These are phyloP conservation scores for Syzygium aromaticum DNA, from an alignment of 345 rosid genomes.

Conservation along the genomic window DNA sequence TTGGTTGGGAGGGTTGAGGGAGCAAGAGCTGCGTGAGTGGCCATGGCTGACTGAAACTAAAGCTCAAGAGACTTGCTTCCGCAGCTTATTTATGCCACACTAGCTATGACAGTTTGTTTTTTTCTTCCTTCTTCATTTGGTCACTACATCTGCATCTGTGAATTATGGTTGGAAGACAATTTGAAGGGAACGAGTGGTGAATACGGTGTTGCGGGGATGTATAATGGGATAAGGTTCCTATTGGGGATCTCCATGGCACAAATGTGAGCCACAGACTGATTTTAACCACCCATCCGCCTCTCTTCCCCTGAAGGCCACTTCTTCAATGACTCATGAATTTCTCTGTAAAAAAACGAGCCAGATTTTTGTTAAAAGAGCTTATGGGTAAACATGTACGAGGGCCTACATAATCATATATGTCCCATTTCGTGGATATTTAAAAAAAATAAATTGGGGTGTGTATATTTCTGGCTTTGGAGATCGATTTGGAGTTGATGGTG, in stretches of 20 bases:
- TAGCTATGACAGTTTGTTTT: background rate
- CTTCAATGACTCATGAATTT: background rate
- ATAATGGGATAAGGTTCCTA: constrained; percentile 42
- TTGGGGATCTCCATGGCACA: background rate
- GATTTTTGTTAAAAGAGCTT: background rate
- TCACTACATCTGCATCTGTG: constrained; percentile 4
- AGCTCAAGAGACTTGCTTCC: background rate
- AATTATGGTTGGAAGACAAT: constrained; percentile 35
- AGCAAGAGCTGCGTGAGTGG: constrained; percentile 89
- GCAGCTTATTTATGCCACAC: background rate
- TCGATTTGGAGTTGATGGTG: background rate
- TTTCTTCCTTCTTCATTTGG: background rate
- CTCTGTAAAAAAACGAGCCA: background rate
- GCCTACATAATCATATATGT: background rate
- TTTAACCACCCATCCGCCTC: background rate
- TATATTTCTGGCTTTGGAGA: background rate
- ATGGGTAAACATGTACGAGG: background rate
- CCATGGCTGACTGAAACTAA: constrained; percentile 53
- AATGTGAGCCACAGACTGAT: constrained; percentile 27
- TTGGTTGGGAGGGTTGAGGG: constrained; percentile 62
- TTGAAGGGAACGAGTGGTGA: constrained; percentile 47
- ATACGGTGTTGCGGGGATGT: constrained; percentile 16
- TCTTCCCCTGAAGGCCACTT: background rate
- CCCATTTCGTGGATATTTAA: background rate
- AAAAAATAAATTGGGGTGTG: background rate